phyloP scores from a whole-genome alignment of 805 yeast species.

The Naumovozyma castellii region DNA sequence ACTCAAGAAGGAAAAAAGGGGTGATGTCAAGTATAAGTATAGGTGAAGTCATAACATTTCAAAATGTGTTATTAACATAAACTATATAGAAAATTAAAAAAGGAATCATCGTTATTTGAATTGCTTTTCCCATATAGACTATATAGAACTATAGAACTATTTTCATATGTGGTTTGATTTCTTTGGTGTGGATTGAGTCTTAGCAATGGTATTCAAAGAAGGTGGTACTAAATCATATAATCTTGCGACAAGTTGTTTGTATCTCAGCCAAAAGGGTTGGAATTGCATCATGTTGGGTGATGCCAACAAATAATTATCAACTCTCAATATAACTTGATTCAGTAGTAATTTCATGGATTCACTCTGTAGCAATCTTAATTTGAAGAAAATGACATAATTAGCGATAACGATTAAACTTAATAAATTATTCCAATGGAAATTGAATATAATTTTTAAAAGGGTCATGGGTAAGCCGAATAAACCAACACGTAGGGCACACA shows the following conservation, averaged over 20 bases:
- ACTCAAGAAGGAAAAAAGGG: constrained; percentile 32
- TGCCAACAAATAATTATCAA: constrained; percentile 30
- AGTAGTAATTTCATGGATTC: constrained; percentile 44
- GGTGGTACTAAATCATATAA: constrained; percentile 7
- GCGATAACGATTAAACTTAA: constrained; percentile 34
- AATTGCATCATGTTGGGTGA: constrained; percentile 34
- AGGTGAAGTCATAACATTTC: too few species aligned
- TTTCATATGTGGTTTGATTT: neutral
- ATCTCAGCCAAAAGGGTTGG: constrained; percentile 15
- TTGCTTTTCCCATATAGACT: neutral
- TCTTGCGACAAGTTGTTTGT: constrained; percentile 12
- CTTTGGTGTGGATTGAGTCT: too few species aligned
- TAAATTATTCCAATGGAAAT: constrained; percentile 21
- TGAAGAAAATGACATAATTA: constrained; percentile 45
- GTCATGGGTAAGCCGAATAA: constrained; percentile 35
- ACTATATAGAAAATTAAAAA: neutral
- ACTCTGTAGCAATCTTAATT: constrained; percentile 50
- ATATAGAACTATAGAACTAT: neutral
- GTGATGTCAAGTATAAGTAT: constrained; percentile 31
- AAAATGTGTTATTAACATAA: too few species aligned
- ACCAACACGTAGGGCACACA: constrained; percentile 33
- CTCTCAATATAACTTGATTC: constrained; percentile 36
- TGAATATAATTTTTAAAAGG: constrained; percentile 27
- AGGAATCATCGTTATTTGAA: too few species aligned
- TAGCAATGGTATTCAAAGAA: too few species aligned